Percentiles rank a stretch among this genome's conserved stretches.
Conservation (phyloP, 768 basidiomycete species). For the Polyporus arcularius region DNA sequence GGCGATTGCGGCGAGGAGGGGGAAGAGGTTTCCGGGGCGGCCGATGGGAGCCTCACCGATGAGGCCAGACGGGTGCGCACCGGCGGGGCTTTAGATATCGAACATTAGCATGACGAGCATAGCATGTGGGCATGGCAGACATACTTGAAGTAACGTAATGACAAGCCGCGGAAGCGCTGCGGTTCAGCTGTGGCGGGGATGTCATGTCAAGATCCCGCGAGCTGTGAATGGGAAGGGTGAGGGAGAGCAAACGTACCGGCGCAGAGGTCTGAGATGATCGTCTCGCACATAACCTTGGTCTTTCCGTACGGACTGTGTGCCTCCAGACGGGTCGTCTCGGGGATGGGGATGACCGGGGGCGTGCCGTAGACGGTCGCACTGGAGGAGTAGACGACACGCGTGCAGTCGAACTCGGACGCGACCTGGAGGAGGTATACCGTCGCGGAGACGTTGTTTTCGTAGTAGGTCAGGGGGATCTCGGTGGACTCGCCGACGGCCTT, state of each 20-base stretch:
- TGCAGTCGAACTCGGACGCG: constrained; percentile 84
- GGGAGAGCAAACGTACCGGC: constrained; percentile 48
- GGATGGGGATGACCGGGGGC: constrained; percentile 89
- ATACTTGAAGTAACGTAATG: constrained; percentile 96
- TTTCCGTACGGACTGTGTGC: constrained; percentile 94
- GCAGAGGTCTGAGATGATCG: constrained; percentile 86
- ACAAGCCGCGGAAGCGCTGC: constrained; percentile 75
- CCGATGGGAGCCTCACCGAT: constrained; percentile 98
- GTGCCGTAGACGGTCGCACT: constrained; percentile 98
- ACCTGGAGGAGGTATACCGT: constrained; percentile 83
- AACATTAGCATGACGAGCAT: constrained; percentile 4
- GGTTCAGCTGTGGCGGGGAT: constrained; percentile 56
- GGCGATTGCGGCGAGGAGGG: constrained; percentile 93
- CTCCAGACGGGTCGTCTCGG: constrained; percentile 83
- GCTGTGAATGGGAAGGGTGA: not conserved
- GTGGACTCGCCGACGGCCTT: constrained; percentile 98
- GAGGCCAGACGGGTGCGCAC: constrained; percentile 93
- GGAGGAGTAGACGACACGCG: constrained; percentile 93
- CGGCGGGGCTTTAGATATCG: constrained; percentile 71
- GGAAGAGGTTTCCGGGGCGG: constrained; percentile 91
- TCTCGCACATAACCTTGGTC: constrained; percentile 95
- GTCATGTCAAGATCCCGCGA: not conserved
- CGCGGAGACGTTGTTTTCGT: constrained; percentile 90
- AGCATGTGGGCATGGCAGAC: constrained; percentile 22
- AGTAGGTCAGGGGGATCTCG: constrained; percentile 91